Conservation (phyloP, 2,329 filamentous ascomycete genomes). For the Colletotrichum spinosum region DNA sequence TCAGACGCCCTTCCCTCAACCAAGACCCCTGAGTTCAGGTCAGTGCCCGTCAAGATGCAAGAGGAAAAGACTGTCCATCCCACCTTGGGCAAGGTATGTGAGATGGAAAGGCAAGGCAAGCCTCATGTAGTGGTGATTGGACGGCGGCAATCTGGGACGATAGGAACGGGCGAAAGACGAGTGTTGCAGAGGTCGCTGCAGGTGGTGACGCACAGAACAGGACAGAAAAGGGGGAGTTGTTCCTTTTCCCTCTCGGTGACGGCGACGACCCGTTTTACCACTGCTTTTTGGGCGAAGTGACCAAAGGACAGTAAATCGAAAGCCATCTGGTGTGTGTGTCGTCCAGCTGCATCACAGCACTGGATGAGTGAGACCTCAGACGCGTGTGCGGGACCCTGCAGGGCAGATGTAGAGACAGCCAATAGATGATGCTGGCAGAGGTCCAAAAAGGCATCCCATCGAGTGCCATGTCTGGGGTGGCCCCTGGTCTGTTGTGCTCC, state of each 20-base stretch:
- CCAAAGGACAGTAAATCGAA: too few relatives aligned
- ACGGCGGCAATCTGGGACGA: too few relatives aligned
- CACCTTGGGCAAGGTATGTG: too few relatives aligned
- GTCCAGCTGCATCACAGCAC: constrained; percentile 8
- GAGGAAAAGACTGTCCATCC: too few relatives aligned
- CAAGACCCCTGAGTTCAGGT: too few relatives aligned
- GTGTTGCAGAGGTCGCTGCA: constrained; percentile 25
- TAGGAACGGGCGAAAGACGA: constrained; percentile 4
- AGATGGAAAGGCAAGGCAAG: neutral
- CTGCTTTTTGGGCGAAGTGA: too few relatives aligned
- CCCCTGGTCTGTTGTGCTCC: constrained; percentile 18
- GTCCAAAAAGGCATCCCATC: constrained; percentile 24
- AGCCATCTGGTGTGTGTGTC: neutral
- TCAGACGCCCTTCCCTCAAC: neutral
- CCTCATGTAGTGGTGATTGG: too few relatives aligned
- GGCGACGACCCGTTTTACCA: too few relatives aligned
- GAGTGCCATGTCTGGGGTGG: constrained; percentile 10
- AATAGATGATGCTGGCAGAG: constrained; percentile 24
- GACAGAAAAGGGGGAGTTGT: constrained; percentile 6
- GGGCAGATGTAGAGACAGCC: constrained; percentile 21
- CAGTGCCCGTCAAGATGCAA: too few relatives aligned
- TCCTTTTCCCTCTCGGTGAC: constrained; percentile 1
- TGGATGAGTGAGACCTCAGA: constrained; percentile 33
- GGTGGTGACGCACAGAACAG: constrained; percentile 33
- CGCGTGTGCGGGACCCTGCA: constrained; percentile 37